These are phyloP conservation scores for Copromyces sp. DNA, from an alignment of 495 filamentous ascomycete genomes.

Conservation along the genomic window DNA sequence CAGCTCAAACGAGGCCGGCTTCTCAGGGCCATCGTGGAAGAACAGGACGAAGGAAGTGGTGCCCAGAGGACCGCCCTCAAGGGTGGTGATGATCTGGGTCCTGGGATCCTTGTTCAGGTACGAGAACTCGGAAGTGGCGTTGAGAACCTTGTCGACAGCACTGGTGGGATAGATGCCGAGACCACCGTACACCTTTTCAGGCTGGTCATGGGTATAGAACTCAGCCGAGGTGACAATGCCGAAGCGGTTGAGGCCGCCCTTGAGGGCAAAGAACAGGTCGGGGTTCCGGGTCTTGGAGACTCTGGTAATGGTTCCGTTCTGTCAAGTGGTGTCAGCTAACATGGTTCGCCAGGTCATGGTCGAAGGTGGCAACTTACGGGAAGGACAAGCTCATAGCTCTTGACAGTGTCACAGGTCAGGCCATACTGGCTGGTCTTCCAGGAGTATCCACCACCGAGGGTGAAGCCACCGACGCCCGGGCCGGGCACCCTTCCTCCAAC, in stretches of 20 bases:
- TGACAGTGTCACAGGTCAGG: constrained; percentile 16
- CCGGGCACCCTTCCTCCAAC: constrained; percentile 17
- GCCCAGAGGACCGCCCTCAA: constrained; percentile 33
- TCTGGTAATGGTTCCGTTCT: constrained; percentile 18
- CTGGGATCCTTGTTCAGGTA: constrained; percentile 30
- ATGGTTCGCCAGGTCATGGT: neutral
- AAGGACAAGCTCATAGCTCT: constrained; percentile 13
- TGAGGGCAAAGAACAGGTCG: constrained; percentile 49
- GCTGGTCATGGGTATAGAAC: constrained; percentile 33
- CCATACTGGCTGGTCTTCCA: constrained; percentile 24
- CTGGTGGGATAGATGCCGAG: constrained; percentile 32
- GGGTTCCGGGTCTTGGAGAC: constrained; percentile 21
- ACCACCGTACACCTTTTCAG: constrained; percentile 21
- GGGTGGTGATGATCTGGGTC: constrained; percentile 43
- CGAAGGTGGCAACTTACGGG: constrained; percentile 7
- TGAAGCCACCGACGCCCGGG: constrained; percentile 20
- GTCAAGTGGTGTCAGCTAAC: neutral
- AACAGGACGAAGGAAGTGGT: constrained; percentile 43
- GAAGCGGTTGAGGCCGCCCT: constrained; percentile 41
- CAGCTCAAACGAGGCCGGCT: constrained; percentile 43
- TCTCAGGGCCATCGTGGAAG: constrained; percentile 51
- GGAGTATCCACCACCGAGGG: constrained; percentile 20
- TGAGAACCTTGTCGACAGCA: constrained; percentile 30
- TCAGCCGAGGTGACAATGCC: constrained; percentile 44
- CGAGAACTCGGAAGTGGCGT: constrained; percentile 42